Evolutionary conservation across 2,329 filamentous ascomycete genomes (phyloP).

Genomic region (Ophiostoma tasmaniense): DNA sequence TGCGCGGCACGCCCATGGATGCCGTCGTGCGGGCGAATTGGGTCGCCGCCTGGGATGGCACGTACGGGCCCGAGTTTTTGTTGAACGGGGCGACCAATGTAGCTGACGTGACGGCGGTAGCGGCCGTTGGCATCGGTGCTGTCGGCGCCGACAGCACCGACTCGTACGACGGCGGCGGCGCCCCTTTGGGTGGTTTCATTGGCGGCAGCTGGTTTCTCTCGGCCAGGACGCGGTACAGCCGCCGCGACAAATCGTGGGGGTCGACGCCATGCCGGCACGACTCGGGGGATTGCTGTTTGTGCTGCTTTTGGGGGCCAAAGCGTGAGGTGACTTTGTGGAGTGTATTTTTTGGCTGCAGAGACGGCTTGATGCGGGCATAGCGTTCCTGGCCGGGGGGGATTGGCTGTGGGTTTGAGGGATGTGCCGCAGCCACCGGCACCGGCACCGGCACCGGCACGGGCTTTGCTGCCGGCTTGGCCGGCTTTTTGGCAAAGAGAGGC

Average conservation of each 20-base stretch:
- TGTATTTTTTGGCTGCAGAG: background rate
- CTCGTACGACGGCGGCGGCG: background rate
- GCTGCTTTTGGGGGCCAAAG: background rate
- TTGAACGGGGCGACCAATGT: background rate
- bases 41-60: slow-evolving; percentile 45
- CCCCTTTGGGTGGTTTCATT: too few relatives aligned
- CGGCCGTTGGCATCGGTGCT: slow-evolving; percentile 9
- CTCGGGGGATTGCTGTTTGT: background rate
- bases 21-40: slow-evolving; percentile 49
- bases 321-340: background rate
- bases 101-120: background rate
- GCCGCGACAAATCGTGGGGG: slow-evolving; percentile 45
- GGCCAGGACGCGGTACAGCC: slow-evolving; percentile 42
- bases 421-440: too few relatives aligned
- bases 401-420: background rate
- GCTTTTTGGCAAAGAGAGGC: background rate
- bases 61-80: slow-evolving; percentile 31
- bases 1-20: slow-evolving; percentile 19
- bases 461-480: too few relatives aligned
- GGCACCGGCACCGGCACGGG: too few relatives aligned
- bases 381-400: background rate
- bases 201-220: slow-evolving; percentile 34
- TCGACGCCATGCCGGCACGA: slow-evolving; percentile 32
- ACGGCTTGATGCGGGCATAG: background rate
- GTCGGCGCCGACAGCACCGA: too few relatives aligned